Conservation (phyloP, 202 grass and related monocot genomes). For the Bolboschoenoplectus hybrid region DNA sequence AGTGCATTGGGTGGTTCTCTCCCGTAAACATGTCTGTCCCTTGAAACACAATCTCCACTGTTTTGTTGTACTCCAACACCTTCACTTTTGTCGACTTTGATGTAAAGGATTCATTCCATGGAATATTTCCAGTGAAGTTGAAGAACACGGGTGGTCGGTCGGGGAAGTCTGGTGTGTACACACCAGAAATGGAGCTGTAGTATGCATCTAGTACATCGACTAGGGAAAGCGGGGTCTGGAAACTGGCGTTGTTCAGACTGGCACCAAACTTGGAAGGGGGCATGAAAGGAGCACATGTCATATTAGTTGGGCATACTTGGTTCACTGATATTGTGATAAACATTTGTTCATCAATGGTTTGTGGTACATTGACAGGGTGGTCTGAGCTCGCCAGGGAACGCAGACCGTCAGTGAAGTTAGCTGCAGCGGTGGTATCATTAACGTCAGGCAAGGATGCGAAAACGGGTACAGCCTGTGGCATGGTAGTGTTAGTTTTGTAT, state of each 20-base stretch:
- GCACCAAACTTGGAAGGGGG: slow-evolving; percentile 24
- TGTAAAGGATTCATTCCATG: neutral
- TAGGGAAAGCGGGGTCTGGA: neutral
- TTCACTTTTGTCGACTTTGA: slow-evolving; percentile 48
- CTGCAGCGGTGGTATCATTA: slow-evolving; percentile 36
- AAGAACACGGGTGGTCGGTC: slow-evolving; percentile 40
- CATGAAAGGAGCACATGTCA: neutral
- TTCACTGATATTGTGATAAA: slow-evolving; percentile 55
- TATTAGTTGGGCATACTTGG: slow-evolving; percentile 12
- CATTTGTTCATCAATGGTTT: slow-evolving; percentile 46
- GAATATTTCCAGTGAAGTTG: slow-evolving; percentile 41
- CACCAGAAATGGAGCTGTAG: slow-evolving; percentile 32
- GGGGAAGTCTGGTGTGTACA: slow-evolving; percentile 52
- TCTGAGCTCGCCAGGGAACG: slow-evolving; percentile 49
- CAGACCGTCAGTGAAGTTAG: slow-evolving; percentile 41
- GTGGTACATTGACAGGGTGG: slow-evolving; percentile 47
- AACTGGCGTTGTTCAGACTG: slow-evolving; percentile 72
- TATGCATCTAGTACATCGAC: slow-evolving; percentile 62
- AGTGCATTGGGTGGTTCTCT: slow-evolving; percentile 74
- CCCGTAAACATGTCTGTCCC: slow-evolving; percentile 43
- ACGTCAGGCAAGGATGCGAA: slow-evolving; percentile 23
- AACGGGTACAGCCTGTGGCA: neutral
- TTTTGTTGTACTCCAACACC: slow-evolving; percentile 53
- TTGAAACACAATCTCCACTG: slow-evolving; percentile 70
- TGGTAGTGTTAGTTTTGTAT: slow-evolving; percentile 41